Conservation (phyloP, 177 flowering plant species). For the Vitis hybrid region DNA sequence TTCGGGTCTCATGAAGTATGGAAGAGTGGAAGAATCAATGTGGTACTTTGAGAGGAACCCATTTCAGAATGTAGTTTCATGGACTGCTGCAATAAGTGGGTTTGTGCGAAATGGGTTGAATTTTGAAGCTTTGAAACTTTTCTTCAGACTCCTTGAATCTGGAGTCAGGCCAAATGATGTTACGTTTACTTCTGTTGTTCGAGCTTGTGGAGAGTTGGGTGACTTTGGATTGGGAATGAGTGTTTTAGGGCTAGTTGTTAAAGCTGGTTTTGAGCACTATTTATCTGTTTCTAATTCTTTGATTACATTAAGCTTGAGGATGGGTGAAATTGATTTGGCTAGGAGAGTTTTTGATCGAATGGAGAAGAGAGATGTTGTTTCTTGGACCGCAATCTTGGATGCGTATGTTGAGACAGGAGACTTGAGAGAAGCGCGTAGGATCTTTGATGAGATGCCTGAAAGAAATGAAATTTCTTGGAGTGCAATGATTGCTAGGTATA, state of each 20-base stretch:
- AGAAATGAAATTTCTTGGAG: slow-evolving; percentile 62
- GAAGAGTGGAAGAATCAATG: slow-evolving; percentile 39
- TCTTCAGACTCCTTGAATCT: slow-evolving; percentile 30
- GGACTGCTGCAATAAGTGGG: slow-evolving; percentile 57
- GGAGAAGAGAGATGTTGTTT: slow-evolving; percentile 39
- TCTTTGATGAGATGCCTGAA: slow-evolving; percentile 54
- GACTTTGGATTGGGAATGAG: slow-evolving; percentile 42
- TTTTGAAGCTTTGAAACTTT: slow-evolving; percentile 39
- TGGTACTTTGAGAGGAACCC: slow-evolving; percentile 44
- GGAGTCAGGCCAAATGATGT: slow-evolving; percentile 46
- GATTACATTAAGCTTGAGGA: slow-evolving; percentile 36
- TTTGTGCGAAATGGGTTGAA: slow-evolving; percentile 46
- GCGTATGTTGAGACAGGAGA: slow-evolving; percentile 38
- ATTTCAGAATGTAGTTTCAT: slow-evolving; percentile 37
- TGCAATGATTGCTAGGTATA: slow-evolving; percentile 52
- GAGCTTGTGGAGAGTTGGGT: slow-evolving; percentile 36
- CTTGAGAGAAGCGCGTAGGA: slow-evolving; percentile 34
- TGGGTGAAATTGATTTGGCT: slow-evolving; percentile 36
- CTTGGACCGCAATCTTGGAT: slow-evolving; percentile 53
- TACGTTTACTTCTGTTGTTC: slow-evolving; percentile 48
- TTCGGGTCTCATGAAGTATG: slow-evolving; percentile 44
- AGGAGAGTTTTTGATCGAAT: slow-evolving; percentile 34
- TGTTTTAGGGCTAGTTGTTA: slow-evolving; percentile 48
- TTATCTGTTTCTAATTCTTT: slow-evolving; percentile 52
- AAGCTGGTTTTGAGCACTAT: slow-evolving; percentile 43